These are phyloP conservation scores for Keithomyces neogunnii DNA, from an alignment of 2,329 filamentous ascomycete genomes.

Conservation along the genomic window DNA sequence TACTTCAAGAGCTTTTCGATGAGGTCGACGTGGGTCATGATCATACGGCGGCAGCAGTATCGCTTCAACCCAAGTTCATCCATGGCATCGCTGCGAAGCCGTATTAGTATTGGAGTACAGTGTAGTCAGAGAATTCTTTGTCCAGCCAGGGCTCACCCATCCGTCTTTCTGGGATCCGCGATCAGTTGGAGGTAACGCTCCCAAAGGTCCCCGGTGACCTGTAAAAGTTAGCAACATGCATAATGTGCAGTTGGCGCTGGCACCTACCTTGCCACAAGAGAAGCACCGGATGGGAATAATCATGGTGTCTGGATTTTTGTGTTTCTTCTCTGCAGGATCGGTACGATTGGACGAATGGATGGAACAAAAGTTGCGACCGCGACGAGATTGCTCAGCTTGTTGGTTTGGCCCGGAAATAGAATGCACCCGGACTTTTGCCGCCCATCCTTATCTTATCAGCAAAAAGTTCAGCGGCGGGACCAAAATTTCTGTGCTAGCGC, in stretches of 20 bases:
- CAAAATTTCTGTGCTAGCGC: slow-evolving; percentile 25
- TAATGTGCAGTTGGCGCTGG: slow-evolving; percentile 6
- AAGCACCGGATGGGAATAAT: slow-evolving; percentile 99
- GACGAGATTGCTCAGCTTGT: slow-evolving; percentile 1
- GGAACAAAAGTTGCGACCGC: neutral
- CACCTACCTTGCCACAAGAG: slow-evolving; percentile 87
- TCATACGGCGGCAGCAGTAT: slow-evolving; percentile 98
- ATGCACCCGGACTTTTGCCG: slow-evolving; percentile 22
- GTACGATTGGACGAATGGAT: neutral
- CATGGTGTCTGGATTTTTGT: slow-evolving; percentile 50
- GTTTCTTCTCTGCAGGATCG: neutral
- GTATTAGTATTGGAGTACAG: neutral
- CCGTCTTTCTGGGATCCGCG: slow-evolving; percentile 59
- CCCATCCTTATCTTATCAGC: slow-evolving; percentile 30
- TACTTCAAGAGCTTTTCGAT: slow-evolving; percentile 98
- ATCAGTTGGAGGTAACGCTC: slow-evolving; percentile 88
- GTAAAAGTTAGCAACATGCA: slow-evolving; percentile 20
- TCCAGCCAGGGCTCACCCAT: slow-evolving; percentile 50
- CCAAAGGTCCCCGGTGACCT: slow-evolving; percentile 98
- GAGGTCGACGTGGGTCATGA: slow-evolving; percentile 98
- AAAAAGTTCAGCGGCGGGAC: slow-evolving; percentile 31
- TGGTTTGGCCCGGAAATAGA: slow-evolving; percentile 14
- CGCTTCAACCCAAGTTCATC: slow-evolving; percentile 87
- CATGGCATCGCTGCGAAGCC: slow-evolving; percentile 71
- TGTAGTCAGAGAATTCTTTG: neutral